A percentile compares a stretch with the other conserved stretches of the same genome.
These are phyloP conservation scores for Trebouxiophyceae sp. DNA, from an alignment of 163 green algal species.

Conservation along the genomic window DNA sequence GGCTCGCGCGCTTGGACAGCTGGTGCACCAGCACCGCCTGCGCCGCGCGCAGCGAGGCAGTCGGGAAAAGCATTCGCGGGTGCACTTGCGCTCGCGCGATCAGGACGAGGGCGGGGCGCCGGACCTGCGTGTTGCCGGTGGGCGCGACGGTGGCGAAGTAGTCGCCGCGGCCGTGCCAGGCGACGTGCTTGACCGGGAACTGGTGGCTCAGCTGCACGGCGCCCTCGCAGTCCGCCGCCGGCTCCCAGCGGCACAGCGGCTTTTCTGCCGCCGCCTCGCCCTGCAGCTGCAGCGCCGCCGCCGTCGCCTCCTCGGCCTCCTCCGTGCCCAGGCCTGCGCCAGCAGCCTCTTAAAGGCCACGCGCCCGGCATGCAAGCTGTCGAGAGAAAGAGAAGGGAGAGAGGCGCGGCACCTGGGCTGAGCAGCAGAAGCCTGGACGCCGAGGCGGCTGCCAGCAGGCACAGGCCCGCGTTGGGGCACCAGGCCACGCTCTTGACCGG, in stretches of 20 bases:
- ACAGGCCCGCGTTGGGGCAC: slow-evolving; percentile 54
- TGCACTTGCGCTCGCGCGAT: too few species aligned
- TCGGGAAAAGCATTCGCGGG: neutral
- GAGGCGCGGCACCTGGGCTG: too few species aligned
- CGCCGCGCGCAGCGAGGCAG: neutral
- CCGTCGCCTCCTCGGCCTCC: slow-evolving; percentile 32
- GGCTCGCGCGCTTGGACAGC: slow-evolving; percentile 63
- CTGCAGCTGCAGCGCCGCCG: slow-evolving; percentile 21
- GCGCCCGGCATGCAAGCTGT: too few species aligned
- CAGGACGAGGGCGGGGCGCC: too few species aligned
- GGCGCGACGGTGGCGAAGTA: slow-evolving; percentile 86
- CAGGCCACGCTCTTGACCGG: slow-evolving; percentile 63
- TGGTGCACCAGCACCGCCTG: slow-evolving; percentile 90
- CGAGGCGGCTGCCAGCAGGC: slow-evolving; percentile 36
- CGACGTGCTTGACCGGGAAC: slow-evolving; percentile 43
- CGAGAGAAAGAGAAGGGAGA: too few species aligned
- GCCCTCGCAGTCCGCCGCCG: neutral
- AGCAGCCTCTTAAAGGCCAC: too few species aligned
- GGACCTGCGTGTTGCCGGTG: slow-evolving; percentile 64
- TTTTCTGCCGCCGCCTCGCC: neutral
- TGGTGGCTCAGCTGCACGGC: slow-evolving; percentile 4
- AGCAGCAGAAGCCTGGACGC: slow-evolving; percentile 47
- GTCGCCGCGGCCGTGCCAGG: slow-evolving; percentile 87
- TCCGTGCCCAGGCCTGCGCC: slow-evolving; percentile 29
- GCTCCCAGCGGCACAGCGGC: slow-evolving; percentile 10